Conservation (phyloP, 1,284 basidiomycete species). For the Sanghuangporus weigelae region DNA sequence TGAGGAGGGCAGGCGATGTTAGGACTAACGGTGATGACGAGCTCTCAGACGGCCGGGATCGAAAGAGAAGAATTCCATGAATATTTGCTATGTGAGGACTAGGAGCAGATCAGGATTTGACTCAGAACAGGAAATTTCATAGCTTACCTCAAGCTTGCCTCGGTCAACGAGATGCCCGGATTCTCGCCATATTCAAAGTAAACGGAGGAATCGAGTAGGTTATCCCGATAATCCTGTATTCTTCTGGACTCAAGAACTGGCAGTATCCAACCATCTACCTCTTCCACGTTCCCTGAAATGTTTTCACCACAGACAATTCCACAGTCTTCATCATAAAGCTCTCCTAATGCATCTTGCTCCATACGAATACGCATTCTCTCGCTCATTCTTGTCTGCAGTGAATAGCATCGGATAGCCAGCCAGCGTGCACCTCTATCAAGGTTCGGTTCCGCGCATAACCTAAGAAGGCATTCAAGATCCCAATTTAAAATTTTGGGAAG, state of each 20-base stretch:
- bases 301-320: slow-evolving; percentile 45
- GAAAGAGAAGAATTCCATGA: slow-evolving; percentile 60
- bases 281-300: slow-evolving; percentile 35
- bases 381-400: slow-evolving; percentile 69
- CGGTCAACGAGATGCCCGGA: slow-evolving; percentile 27
- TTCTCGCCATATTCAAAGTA: slow-evolving; percentile 19
- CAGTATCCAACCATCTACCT: slow-evolving; percentile 75
- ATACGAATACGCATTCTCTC: slow-evolving; percentile 67
- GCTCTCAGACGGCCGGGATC: slow-evolving; percentile 26
- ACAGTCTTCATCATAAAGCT: slow-evolving; percentile 50
- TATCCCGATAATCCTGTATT: slow-evolving; percentile 48
- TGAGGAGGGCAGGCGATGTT: slow-evolving; percentile 56
- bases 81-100: slow-evolving; percentile 56
- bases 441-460: slow-evolving; percentile 51
- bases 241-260: slow-evolving; percentile 64
- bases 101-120: slow-evolving; percentile 21
- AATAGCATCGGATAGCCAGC: slow-evolving; percentile 74
- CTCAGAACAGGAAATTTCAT: slow-evolving; percentile 20
- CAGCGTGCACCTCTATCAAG: slow-evolving; percentile 61
- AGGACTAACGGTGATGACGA: slow-evolving; percentile 46
- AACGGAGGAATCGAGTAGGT: slow-evolving; percentile 36
- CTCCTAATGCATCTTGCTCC: slow-evolving; percentile 58
- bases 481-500: slow-evolving; percentile 61
- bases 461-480: slow-evolving; percentile 56
- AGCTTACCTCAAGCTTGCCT: slow-evolving; percentile 50